Base-by-base conservation (phyloP, 306 rosid genomes). In the Trichosanthes truncata region DNA sequence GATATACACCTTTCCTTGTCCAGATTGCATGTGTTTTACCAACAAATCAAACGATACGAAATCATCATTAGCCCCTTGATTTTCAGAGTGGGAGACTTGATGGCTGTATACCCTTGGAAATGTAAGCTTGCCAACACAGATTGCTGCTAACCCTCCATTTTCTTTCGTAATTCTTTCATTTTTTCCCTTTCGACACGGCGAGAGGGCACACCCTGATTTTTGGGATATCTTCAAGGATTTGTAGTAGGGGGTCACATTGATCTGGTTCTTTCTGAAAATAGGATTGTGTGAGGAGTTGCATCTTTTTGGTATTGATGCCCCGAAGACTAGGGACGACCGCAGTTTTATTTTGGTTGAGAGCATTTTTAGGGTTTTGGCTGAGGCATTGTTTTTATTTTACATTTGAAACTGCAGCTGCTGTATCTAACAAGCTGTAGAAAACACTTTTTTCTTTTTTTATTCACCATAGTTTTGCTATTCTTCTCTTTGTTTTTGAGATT, bases 1-100 rank as follows among this genome's bases (percentile, higher is more conserved):
- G 0, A 86, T 95, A 81, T 95, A 95, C 81, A 86, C 96, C 86
- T 93, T 90, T 74, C 99, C 99, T 2, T 95, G 99, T 93, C 99
- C 99, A 7, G 96, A 95, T 85, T 95, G 99, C 85, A 95, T 95
- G 99, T 91, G 97, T 80, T 93, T 88, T 65, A 65, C 84, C 57
- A 91, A 89, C 85, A 94, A 84, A 88, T 86, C 97, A 36, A 88
- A 80, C 8, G 89, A 83, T 80, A 82, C 87, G 33, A 87, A 68
- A 89, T 84, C 86, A 60, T 79, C 86, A 77, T 82, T 86, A 23
- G 90, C 87, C 13, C 38, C 86, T 45, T 92, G 94, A 94, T 85
- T 79, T 85, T 77, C 78, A 72, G 71, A 55, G 77, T n/a, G 45
- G 52, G 65, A 60, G 36, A 53, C 67, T 52, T 36, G 76, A 71